Evolutionary conservation across 768 basidiomycete species (phyloP), one percentile per base, ranked within the genome.

Genomic region (Crucibulum laeve): DNA sequence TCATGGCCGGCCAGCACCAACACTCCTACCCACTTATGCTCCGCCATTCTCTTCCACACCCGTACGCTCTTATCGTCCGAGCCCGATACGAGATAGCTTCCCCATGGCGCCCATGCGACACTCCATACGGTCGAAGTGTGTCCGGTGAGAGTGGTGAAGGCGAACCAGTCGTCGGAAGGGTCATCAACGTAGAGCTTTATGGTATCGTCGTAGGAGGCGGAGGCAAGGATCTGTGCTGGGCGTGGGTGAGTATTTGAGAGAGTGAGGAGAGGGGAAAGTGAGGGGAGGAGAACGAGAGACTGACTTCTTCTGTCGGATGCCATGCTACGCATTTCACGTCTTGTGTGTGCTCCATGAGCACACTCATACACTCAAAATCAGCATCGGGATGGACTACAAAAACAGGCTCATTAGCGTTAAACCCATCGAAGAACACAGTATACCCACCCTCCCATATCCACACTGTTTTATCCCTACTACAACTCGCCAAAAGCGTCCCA

Each of bases 401-500:
- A 42, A 43, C 4, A n/a, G n/a, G n/a, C n/a, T 24, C 36, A 10
- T 38, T 34, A 44, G 38, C 28, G 10, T 19, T 25, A 48, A 25
- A 33, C 14, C 40, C 33, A 22, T 45, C 24, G 32, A 24, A 18
- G 25, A 37, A 38, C 11, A 25, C 14, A 26, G 24, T 24, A 18
- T 26, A 5, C 59, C 40, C 54, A 87, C 94, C 91, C 75, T 97
- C 95, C 95, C 96, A 99, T 25, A 99, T 79, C 96, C 96, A 98
- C 0, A 98, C 93, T 4, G 91, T 91, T 69, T 98, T 99, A 67
- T 98, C 96, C 46, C 96, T 73, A 52, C 89, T 88, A 58, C 94
- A 97, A 48, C 87, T 93, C 6, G 95, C 96, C n/a, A 99, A 70
- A 19, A 96, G 63, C 2, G 76, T 83, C 1, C 84, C 84, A n/a